Percentiles rank a stretch among this genome's conserved stretches.
phyloP scores from a whole-genome alignment of 345 rosid species.

The Zanthoxylum bungeanum region DNA sequence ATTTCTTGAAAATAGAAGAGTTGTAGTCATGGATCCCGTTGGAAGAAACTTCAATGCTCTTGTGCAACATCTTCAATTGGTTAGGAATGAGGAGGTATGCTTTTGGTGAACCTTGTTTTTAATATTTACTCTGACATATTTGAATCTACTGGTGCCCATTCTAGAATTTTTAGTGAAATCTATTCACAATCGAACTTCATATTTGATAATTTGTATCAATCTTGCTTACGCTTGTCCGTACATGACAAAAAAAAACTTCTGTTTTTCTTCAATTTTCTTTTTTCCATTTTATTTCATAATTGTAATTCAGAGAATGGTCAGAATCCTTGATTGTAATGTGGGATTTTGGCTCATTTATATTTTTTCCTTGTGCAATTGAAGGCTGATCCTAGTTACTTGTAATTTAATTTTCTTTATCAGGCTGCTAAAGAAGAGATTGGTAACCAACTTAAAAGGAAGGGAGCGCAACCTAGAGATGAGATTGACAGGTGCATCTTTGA shows the following conservation, averaged over 20 bases:
- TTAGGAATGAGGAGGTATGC: constrained; percentile 58
- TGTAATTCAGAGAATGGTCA: neutral
- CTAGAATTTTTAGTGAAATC: neutral
- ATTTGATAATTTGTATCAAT: too few relatives aligned
- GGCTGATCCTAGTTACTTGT: neutral
- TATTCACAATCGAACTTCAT: neutral
- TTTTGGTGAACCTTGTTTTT: neutral
- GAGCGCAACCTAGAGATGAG: constrained; percentile 67
- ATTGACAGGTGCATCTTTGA: constrained; percentile 95
- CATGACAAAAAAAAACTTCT: neutral
- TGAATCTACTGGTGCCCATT: neutral
- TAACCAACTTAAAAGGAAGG: constrained; percentile 55
- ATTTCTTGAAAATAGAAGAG: constrained; percentile 55
- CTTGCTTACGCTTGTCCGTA: neutral
- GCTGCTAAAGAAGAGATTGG: constrained; percentile 82
- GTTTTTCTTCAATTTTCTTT: neutral
- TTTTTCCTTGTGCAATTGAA: neutral
- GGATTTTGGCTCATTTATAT: neutral
- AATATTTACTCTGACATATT: neutral
- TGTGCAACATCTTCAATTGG: constrained; percentile 59
- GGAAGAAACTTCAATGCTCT: constrained; percentile 51
- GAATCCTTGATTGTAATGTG: neutral
- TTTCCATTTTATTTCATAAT: neutral
- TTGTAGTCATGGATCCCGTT: constrained; percentile 71
- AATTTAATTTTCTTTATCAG: constrained; percentile 28